Evolutionary conservation across 257 asterid species (phyloP).

Genomic region (Hygrophila difformis): DNA sequence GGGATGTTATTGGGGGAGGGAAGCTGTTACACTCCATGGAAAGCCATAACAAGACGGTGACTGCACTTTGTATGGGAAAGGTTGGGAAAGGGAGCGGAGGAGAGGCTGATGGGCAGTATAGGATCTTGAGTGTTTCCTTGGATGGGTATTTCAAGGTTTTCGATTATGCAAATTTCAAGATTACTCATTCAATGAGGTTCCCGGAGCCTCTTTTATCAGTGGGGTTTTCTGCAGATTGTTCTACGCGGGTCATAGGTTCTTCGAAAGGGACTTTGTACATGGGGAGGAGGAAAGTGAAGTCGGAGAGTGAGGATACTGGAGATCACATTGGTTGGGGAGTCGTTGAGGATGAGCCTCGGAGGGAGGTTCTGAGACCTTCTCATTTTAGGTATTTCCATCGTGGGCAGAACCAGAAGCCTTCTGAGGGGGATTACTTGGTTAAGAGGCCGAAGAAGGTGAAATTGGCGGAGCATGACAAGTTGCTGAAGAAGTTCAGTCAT

Average conservation of each 20-base stretch:
- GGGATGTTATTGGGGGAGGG: constrained; percentile 98
- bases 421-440: constrained; percentile 57
- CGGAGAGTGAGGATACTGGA: constrained; percentile 16
- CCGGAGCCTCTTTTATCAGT: constrained; percentile 68
- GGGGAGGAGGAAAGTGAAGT: constrained; percentile 58
- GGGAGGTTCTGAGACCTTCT: constrained; percentile 58
- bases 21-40: constrained; percentile 75
- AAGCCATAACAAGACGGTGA: constrained; percentile 87
- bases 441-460: constrained; percentile 61
- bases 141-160: constrained; percentile 94
- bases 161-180: constrained; percentile 70
- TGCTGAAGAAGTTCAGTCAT: constrained; percentile 76
- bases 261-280: constrained; percentile 64
- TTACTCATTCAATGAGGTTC: constrained; percentile 77
- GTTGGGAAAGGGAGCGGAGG: constrained; percentile 36
- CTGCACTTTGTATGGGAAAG: constrained; percentile 64
- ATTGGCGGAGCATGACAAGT: constrained; percentile 63
- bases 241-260: constrained; percentile 67
- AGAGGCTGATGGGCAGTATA: constrained; percentile 45
- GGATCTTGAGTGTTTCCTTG: constrained; percentile 72
- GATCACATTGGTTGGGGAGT: constrained; percentile 30
- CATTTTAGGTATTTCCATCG: constrained; percentile 77
- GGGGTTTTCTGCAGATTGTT: constrained; percentile 72
- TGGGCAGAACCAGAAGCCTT: constrained; percentile 74
- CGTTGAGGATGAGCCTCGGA: constrained; percentile 36